Evolutionary conservation across 257 asterid genomes (phyloP).

Genomic region (Nicotiana otophora): DNA sequence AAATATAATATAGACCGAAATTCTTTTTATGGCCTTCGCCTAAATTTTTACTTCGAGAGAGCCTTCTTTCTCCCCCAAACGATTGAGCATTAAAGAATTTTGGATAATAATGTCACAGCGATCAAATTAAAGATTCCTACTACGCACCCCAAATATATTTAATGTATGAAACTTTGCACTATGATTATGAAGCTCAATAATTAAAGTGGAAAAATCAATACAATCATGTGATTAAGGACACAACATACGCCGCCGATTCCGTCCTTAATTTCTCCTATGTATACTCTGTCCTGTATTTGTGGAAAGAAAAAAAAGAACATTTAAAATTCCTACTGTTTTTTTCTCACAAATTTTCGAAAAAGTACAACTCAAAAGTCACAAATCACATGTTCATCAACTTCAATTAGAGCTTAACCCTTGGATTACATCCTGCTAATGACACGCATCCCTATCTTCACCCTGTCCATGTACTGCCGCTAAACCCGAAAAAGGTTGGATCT

Average conservation of each 20-base stretch:
- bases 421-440: not conserved
- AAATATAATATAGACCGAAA: too few relatives aligned
- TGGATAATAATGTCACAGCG: not conserved
- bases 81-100: too few relatives aligned
- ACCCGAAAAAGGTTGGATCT: too few relatives aligned
- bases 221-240: not conserved
- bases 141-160: not conserved
- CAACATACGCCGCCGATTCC: not conserved
- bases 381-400: constrained; percentile 1
- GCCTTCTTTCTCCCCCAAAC: too few relatives aligned
- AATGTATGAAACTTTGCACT: not conserved
- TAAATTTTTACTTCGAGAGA: too few relatives aligned
- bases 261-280: constrained; percentile 1
- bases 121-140: not conserved
- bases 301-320: not conserved
- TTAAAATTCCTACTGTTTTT: not conserved
- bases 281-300: not conserved
- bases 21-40: too few relatives aligned
- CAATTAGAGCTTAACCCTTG: not conserved
- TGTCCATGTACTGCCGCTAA: too few relatives aligned
- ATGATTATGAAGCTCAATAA: not conserved
- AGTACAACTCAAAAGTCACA: constrained; percentile 8
- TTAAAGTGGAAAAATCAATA: not conserved
- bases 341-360: not conserved
- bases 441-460: not conserved